Conservation (phyloP, 2,329 filamentous ascomycete species). For the Colletotrichum agaves region DNA sequence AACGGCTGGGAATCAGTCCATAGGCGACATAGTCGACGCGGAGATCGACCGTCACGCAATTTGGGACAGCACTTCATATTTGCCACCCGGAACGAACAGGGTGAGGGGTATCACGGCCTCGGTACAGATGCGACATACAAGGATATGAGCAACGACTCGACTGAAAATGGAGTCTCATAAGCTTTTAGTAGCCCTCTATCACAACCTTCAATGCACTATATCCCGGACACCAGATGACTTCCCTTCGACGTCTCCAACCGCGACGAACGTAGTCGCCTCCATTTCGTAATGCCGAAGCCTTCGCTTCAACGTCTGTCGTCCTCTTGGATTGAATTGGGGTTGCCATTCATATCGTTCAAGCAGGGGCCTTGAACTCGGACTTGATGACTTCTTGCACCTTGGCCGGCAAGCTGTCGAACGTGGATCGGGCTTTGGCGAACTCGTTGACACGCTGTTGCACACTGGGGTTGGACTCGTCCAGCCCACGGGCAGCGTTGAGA, state of each 20-base stretch:
- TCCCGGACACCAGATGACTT: slow-evolving; percentile 10
- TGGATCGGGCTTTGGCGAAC: slow-evolving; percentile 71
- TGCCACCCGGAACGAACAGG: background rate
- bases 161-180: slow-evolving; percentile 28
- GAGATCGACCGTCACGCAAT: background rate
- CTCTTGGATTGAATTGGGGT: background rate
- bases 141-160: background rate
- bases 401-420: slow-evolving; percentile 68
- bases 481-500: slow-evolving; percentile 75
- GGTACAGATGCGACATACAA: background rate
- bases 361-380: slow-evolving; percentile 65
- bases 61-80: background rate
- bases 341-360: background rate
- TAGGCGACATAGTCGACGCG: too few species aligned
- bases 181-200: slow-evolving; percentile 35
- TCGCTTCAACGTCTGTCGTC: background rate
- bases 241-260: slow-evolving; percentile 62
- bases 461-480: slow-evolving; percentile 76
- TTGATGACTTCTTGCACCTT: slow-evolving; percentile 77
- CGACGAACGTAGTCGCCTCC: background rate
- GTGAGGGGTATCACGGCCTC: slow-evolving; percentile 14
- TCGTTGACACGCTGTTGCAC: slow-evolving; percentile 80
- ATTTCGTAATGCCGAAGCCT: background rate
- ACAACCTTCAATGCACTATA: slow-evolving; percentile 35
- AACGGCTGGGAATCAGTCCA: background rate